Evolutionary conservation across 345 rosid species (phyloP).

Genomic region (Eucalyptus camaldulensis): DNA sequence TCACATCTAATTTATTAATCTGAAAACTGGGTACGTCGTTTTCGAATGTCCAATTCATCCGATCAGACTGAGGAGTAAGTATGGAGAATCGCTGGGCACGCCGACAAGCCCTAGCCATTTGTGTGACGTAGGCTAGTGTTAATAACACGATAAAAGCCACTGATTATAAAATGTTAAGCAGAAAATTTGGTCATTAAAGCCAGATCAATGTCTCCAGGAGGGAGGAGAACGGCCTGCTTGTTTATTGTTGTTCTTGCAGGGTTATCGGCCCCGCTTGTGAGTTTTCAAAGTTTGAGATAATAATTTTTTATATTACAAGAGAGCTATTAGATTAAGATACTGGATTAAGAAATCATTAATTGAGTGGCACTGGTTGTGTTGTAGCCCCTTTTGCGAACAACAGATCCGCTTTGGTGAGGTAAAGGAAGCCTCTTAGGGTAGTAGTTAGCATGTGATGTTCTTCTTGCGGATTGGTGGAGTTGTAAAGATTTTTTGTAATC

Average conservation of each 20-base stretch:
- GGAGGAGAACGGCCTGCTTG: not conserved
- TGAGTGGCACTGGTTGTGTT: not conserved
- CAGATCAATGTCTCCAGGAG: not conserved
- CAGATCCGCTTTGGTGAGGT: not conserved
- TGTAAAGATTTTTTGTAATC: not conserved
- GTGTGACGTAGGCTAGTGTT: not conserved
- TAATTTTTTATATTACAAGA: not conserved
- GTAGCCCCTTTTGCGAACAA: not conserved
- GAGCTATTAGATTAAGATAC: not conserved
- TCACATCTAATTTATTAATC: not conserved
- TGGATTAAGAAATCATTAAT: not conserved
- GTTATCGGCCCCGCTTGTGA: not conserved
- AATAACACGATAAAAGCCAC: not conserved
- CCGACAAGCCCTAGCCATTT: not conserved
- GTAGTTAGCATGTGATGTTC: not conserved
- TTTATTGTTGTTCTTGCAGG: not conserved
- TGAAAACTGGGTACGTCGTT: not conserved
- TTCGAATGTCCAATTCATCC: not conserved
- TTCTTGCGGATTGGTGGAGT: not conserved
- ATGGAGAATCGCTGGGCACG: not conserved
- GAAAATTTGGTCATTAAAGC: not conserved
- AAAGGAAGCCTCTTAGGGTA: not conserved
- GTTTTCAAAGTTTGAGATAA: not conserved
- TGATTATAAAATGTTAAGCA: not conserved
- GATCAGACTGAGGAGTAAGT: not conserved